phyloP scores from a whole-genome alignment of 2,329 filamentous ascomycete genomes.

The Hypoxylon sp. region DNA sequence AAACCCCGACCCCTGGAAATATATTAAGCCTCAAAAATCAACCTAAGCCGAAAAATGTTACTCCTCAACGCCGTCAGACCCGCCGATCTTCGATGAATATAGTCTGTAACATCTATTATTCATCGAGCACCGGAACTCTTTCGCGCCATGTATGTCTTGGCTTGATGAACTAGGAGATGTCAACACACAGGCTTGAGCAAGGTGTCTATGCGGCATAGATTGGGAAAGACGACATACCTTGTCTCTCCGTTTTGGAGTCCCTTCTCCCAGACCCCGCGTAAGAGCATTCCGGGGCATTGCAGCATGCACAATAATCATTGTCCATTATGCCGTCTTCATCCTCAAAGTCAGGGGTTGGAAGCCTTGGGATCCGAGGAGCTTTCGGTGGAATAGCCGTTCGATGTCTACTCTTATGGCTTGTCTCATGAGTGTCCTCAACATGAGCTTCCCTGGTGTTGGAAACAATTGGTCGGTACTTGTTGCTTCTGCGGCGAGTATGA shows the following conservation, averaged over 20 bases:
- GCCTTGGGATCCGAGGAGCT: constrained; percentile 40
- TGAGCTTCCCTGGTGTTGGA: constrained; percentile 19
- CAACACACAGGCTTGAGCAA: constrained; percentile 15
- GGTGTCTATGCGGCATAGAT: not conserved
- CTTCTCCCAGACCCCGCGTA: constrained; percentile 9
- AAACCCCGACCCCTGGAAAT: not conserved
- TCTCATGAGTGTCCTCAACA: not conserved
- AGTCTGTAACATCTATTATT: constrained; percentile 5
- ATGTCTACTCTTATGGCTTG: constrained; percentile 14
- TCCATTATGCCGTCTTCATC: constrained; percentile 13
- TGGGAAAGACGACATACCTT: constrained; percentile 29
- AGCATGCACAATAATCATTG: constrained; percentile 41
- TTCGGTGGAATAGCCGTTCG: constrained; percentile 23
- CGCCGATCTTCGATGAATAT: constrained; percentile 3
- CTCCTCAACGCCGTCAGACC: not conserved
- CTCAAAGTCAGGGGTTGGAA: constrained; percentile 43
- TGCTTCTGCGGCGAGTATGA: constrained; percentile 6
- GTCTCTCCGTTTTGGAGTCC: constrained; percentile 42
- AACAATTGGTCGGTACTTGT: constrained; percentile 8
- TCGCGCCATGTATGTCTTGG: constrained; percentile 39
- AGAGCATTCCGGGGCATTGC: constrained; percentile 13
- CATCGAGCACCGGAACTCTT: constrained; percentile 27
- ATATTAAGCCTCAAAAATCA: not conserved
- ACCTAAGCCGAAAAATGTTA: not conserved
- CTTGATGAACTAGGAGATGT: constrained; percentile 37